A percentile compares a stretch with the other conserved stretches of the same genome.
These are phyloP conservation scores for Talaromyces sp. DNA, from an alignment of 2,329 filamentous ascomycete species.

Conservation along the genomic window DNA sequence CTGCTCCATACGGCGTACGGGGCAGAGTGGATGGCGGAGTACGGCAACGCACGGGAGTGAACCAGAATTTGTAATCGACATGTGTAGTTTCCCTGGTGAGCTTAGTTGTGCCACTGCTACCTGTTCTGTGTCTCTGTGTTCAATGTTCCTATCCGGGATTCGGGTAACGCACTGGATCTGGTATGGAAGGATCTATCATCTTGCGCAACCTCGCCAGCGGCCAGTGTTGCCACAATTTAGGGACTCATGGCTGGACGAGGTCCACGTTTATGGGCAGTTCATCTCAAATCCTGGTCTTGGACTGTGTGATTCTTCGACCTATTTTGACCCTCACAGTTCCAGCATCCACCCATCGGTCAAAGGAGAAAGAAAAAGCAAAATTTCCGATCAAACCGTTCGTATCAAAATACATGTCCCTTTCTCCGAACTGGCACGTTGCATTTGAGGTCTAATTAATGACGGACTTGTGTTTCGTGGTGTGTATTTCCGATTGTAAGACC, in stretches of 20 bases:
- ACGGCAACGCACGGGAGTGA: not conserved
- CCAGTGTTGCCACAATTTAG: not conserved
- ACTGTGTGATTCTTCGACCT: not conserved
- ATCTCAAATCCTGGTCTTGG: not conserved
- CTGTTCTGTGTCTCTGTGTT: not conserved
- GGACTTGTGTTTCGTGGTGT: not conserved
- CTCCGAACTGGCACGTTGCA: not conserved
- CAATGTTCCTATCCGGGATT: not conserved
- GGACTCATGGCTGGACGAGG: too few species aligned
- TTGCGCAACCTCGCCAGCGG: too few species aligned
- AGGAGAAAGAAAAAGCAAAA: not conserved
- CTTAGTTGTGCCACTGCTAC: slow-evolving; percentile 4
- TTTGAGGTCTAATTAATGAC: not conserved
- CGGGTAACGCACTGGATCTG: not conserved
- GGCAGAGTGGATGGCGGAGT: not conserved
- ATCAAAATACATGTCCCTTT: not conserved
- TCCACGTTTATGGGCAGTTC: not conserved
- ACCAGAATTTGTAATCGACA: not conserved
- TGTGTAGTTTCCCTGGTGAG: slow-evolving; percentile 1
- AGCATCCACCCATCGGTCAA: not conserved
- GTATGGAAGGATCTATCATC: not conserved
- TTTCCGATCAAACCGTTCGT: not conserved
- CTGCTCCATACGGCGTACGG: slow-evolving; percentile 11
- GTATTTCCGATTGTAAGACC: not conserved
- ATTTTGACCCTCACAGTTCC: not conserved